phyloP scores from a whole-genome alignment of 257 asterid genomes.

The Eucommia ulmoides region DNA sequence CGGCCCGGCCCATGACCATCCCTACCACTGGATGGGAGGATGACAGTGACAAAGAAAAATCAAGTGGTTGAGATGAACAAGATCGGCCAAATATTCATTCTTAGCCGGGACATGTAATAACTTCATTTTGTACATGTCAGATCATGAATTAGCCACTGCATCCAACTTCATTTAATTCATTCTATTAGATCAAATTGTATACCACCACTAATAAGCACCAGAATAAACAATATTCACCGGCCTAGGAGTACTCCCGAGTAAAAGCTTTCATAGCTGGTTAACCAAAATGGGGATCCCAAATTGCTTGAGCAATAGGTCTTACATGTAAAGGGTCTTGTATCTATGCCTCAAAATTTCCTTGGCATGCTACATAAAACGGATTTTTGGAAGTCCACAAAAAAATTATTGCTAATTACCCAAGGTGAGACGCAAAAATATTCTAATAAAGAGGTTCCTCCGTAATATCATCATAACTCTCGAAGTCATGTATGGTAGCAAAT shows the following conservation, averaged over 20 bases:
- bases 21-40: too few relatives aligned
- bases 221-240: too few relatives aligned
- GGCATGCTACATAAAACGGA: neutral
- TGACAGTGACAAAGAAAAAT: too few relatives aligned
- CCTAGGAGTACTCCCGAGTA: neutral
- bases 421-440: constrained; percentile 8
- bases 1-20: too few relatives aligned
- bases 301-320: constrained; percentile 2
- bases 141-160: too few relatives aligned
- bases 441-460: constrained; percentile 2
- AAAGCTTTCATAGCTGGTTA: constrained; percentile 4
- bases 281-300: constrained; percentile 9
- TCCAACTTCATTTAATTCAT: too few relatives aligned
- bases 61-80: too few relatives aligned
- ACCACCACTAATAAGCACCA: too few relatives aligned
- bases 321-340: neutral
- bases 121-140: too few relatives aligned
- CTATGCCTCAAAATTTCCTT: constrained; percentile 3
- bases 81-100: too few relatives aligned
- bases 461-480: constrained; percentile 6
- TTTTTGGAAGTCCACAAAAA: constrained; percentile 1
- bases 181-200: too few relatives aligned
- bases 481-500: constrained; percentile 2
- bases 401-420: constrained; percentile 7
- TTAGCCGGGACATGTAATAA: too few relatives aligned